Evolutionary conservation across 208 protist genomes (phyloP).

Genomic region (Leishmania tropica): DNA sequence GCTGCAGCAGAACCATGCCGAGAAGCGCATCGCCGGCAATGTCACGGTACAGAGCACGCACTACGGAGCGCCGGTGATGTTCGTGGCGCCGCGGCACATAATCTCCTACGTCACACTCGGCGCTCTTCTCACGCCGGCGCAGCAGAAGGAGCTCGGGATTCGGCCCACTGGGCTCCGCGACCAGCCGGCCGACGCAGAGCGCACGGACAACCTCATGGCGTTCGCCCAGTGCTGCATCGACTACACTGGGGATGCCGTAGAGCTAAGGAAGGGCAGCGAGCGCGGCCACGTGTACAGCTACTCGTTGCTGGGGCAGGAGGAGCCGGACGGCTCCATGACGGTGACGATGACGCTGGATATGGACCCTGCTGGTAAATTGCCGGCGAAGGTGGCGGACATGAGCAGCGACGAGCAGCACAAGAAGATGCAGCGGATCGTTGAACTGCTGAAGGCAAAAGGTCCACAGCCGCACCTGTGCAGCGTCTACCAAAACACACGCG

Average conservation of each 20-base stretch:
- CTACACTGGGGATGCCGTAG: slow-evolving; percentile 26
- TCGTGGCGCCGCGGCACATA: slow-evolving; percentile 41
- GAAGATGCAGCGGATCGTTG: slow-evolving; percentile 28
- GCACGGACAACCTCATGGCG: slow-evolving; percentile 23
- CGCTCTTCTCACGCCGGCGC: slow-evolving; percentile 37
- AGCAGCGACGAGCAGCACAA: slow-evolving; percentile 36
- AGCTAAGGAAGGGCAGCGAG: slow-evolving; percentile 23
- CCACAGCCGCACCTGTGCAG: slow-evolving; percentile 11
- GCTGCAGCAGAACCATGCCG: slow-evolving; percentile 21
- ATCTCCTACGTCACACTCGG: slow-evolving; percentile 30
- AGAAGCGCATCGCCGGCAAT: slow-evolving; percentile 31
- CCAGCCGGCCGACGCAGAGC: not conserved
- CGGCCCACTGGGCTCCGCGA: slow-evolving; percentile 9
- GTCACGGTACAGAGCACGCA: slow-evolving; percentile 34
- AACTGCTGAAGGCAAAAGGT: slow-evolving; percentile 15
- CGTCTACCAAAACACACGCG: slow-evolving; percentile 31
- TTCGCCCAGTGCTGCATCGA: slow-evolving; percentile 44
- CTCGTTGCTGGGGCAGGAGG: slow-evolving; percentile 41
- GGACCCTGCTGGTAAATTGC: slow-evolving; percentile 33
- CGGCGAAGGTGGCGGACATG: slow-evolving; percentile 35
- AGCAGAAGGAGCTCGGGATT: slow-evolving; percentile 40
- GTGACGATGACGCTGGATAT: slow-evolving; percentile 44
- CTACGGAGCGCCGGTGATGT: slow-evolving; percentile 33
- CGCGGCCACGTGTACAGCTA: slow-evolving; percentile 31
- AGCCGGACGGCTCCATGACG: slow-evolving; percentile 49